Evolutionary conservation across 257 asterid genomes (phyloP).

Genomic region (Solanum corneliomulleri): DNA sequence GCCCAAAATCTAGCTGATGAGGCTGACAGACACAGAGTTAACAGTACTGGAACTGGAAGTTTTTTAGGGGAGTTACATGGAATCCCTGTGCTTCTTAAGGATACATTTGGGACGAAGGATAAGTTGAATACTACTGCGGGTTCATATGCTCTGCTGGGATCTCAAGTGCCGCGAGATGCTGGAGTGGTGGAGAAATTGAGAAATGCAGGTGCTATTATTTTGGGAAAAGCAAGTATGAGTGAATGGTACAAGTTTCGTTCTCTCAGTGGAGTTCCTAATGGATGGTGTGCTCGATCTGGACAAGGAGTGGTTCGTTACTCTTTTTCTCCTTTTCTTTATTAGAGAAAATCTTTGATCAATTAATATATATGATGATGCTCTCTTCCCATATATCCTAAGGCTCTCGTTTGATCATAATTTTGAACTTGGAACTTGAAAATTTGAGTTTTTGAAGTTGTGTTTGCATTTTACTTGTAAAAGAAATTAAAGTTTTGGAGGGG

Average conservation of each 20-base stretch:
- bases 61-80: slow-evolving; percentile 30
- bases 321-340: background rate
- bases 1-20: slow-evolving; percentile 36
- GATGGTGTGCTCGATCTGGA: slow-evolving; percentile 72
- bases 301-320: slow-evolving; percentile 46
- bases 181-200: slow-evolving; percentile 57
- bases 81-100: slow-evolving; percentile 77
- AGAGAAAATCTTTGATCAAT: background rate
- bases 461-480: background rate
- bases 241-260: slow-evolving; percentile 61
- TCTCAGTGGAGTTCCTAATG: slow-evolving; percentile 21
- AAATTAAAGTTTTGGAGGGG: background rate
- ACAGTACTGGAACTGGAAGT: background rate
- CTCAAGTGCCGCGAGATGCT: slow-evolving; percentile 48
- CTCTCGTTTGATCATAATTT: background rate
- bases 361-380: background rate
- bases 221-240: slow-evolving; percentile 69
- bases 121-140: slow-evolving; percentile 60
- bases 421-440: background rate
- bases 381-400: background rate
- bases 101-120: slow-evolving; percentile 47
- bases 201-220: slow-evolving; percentile 53
- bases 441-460: background rate
- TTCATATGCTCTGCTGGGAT: slow-evolving; percentile 49
- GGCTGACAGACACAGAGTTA: slow-evolving; percentile 24